phyloP scores from a whole-genome alignment of 2,329 filamentous ascomycete genomes.

The Neonectria hederae region DNA sequence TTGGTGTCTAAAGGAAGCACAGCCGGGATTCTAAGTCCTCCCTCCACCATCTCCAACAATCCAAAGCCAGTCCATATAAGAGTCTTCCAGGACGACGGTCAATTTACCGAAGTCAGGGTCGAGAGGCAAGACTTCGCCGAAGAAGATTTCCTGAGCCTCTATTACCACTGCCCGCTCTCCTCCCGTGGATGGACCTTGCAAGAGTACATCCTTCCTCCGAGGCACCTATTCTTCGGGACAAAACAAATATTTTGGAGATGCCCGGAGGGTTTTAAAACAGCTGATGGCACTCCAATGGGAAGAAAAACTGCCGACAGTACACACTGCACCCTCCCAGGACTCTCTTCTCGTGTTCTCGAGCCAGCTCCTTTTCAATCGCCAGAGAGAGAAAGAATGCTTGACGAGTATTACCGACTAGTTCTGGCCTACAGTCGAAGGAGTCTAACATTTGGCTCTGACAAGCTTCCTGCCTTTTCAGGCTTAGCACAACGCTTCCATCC shows the following conservation, averaged over 20 bases:
- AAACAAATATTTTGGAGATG: slow-evolving; percentile 10
- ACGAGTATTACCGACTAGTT: neutral
- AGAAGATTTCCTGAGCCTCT: too few species aligned
- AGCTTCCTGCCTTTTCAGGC: slow-evolving; percentile 13
- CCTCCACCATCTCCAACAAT: too few species aligned
- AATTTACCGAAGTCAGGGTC: too few species aligned
- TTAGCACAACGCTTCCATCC: slow-evolving; percentile 7
- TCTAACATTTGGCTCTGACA: slow-evolving; percentile 7
- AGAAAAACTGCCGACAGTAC: neutral
- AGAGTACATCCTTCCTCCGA: slow-evolving; percentile 1
- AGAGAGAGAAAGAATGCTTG: neutral
- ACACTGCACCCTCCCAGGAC: too few species aligned
- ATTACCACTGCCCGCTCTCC: neutral
- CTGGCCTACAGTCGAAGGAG: neutral
- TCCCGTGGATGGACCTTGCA: slow-evolving; percentile 11
- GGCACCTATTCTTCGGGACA: neutral
- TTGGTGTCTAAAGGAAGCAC: too few species aligned
- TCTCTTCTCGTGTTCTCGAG: neutral
- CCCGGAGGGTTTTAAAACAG: neutral
- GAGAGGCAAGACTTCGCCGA: too few species aligned
- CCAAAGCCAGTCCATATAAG: too few species aligned
- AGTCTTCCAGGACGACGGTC: too few species aligned
- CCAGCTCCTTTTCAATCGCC: too few species aligned
- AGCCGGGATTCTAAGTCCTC: too few species aligned
- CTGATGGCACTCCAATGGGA: neutral